A percentile compares a stretch with the other conserved stretches of the same genome.
Evolutionary conservation across 805 yeast species (phyloP).

Genomic region (Diddensiella caesifluorescens): DNA sequence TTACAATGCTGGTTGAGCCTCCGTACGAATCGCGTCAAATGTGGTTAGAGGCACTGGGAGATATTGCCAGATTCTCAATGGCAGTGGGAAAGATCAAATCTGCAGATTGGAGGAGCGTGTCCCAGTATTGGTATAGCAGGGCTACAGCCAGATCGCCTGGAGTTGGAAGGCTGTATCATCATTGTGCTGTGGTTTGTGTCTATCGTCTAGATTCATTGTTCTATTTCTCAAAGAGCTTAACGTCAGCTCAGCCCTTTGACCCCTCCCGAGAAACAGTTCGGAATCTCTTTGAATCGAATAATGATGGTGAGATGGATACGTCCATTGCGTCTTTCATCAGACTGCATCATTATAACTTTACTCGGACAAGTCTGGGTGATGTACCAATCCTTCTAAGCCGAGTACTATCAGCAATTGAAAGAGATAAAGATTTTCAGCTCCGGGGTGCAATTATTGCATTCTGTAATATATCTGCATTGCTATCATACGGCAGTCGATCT

Average conservation of each 20-base stretch:
- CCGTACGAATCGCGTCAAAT: slow-evolving; percentile 24
- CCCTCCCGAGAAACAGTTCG: slow-evolving; percentile 18
- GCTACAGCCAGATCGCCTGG: slow-evolving; percentile 73
- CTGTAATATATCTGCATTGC: slow-evolving; percentile 21
- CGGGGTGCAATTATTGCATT: slow-evolving; percentile 19
- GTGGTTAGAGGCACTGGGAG: slow-evolving; percentile 87
- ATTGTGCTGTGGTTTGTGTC: slow-evolving; percentile 81
- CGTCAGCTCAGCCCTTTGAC: slow-evolving; percentile 19
- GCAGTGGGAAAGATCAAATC: slow-evolving; percentile 73
- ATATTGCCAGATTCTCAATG: slow-evolving; percentile 80
- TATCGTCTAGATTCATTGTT: slow-evolving; percentile 38
- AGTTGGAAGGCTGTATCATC: slow-evolving; percentile 81
- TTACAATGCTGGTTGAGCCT: slow-evolving; percentile 23
- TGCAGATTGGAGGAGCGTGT: slow-evolving; percentile 80
- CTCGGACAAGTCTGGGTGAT: slow-evolving; percentile 3
- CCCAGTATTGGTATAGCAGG: slow-evolving; percentile 76
- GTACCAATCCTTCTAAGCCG: slow-evolving; percentile 4
- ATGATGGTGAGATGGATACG: slow-evolving; percentile 10
- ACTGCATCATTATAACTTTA: slow-evolving; percentile 18
- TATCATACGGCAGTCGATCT: slow-evolving; percentile 16
- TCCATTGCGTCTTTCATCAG: slow-evolving; percentile 14
- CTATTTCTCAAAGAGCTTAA: slow-evolving; percentile 24
- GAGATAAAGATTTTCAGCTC: slow-evolving; percentile 7
- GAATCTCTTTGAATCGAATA: slow-evolving; percentile 18
- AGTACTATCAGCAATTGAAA: neutral